Conservation (phyloP, 31 red algal genomes). For the Odonthalia washingtoniensis region DNA sequence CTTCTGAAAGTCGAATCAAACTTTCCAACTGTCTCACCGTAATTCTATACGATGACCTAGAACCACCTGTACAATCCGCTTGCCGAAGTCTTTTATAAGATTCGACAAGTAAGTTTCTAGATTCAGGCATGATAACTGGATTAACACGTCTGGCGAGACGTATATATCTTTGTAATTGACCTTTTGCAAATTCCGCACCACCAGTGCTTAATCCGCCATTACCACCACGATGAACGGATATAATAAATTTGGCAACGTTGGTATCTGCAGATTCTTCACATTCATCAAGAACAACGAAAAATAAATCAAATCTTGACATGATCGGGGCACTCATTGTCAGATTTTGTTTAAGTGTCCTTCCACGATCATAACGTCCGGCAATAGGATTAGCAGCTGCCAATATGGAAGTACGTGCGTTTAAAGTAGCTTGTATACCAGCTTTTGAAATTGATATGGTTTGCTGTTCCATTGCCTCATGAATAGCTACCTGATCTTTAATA, state of each 20-base stretch:
- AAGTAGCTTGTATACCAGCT: conserved; percentile 97
- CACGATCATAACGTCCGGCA: conserved; percentile 94
- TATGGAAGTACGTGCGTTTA: conserved; percentile 97
- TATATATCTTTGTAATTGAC: conserved; percentile 93
- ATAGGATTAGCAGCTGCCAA: conserved; percentile 99
- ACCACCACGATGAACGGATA: conserved; percentile 59
- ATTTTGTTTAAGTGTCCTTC: conserved; percentile 93
- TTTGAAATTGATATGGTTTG: conserved; percentile 99
- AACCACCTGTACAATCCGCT: conserved; percentile 80
- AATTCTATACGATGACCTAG: conserved; percentile 87
- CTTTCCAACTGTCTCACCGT: conserved; percentile 98
- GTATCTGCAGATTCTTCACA: conserved; percentile 90
- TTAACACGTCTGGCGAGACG: conserved; percentile 85
- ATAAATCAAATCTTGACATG: conserved; percentile 99
- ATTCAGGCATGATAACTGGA: conserved; percentile 83
- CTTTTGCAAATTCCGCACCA: conserved; percentile 56
- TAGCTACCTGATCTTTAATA: conserved; percentile 97
- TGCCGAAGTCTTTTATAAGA: conserved; percentile 92
- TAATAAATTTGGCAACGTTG: conserved; percentile 92
- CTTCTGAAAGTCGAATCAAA: conserved; percentile 97
- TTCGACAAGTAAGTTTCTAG: conserved; percentile 86
- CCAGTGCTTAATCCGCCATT: neutral
- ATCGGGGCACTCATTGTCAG: conserved; percentile 96
- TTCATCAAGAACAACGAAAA: conserved; percentile 99
- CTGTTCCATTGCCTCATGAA: conserved; percentile 99